Evolutionary conservation across 2,329 filamentous ascomycete genomes (phyloP), one percentile per base, ranked within the genome.

Genomic region (Alternaria novae-zelandiae): DNA sequence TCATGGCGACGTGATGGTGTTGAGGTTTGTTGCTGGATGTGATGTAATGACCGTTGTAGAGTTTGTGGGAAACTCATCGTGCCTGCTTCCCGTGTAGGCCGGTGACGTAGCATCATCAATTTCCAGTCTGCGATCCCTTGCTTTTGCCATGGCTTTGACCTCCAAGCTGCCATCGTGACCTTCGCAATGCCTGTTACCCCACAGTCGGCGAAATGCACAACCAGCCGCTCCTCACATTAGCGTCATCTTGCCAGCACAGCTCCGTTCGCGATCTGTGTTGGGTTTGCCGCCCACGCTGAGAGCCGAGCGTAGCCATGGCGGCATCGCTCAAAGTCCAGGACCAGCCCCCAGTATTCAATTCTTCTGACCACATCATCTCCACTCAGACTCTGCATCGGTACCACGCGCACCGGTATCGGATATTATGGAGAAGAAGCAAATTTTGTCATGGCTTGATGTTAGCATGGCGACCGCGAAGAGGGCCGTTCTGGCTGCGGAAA

Each of bases 261-360:
- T 51, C 54, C 20, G 15, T 45, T 56, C 15, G 54, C 49, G 30
- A 54, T 65, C 61, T 59, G 50, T 67, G 57, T 26, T 50, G 32
- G 13, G 20, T 46, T 21, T 50, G 49, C 30, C 46, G 36, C 59
- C 46, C 54, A 61, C 54, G 59, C 59, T 36, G 25, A 63, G 61
- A 69, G 67, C 69, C 69, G 69, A 66, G 59, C 53, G 57, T 70
- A 71, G 44, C 69, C 69, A 68, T 58, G 59, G 57, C 57, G 59
- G 57, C 45, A 54, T 58, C 51, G 49, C 60, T 57, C 58, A 61
- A 50, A 53, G 44, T 47, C 21, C 57, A 54, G 56, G 20, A n/a
- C 57, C 65, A 46, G 60, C 57, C 28, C 57, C 47, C 23, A 61
- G 53, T 32, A 20, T 49, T 61, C 28, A 44, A 51, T 57, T 59